phyloP scores from a whole-genome alignment of 495 filamentous ascomycete genomes.

The Tuber melanosporum region DNA sequence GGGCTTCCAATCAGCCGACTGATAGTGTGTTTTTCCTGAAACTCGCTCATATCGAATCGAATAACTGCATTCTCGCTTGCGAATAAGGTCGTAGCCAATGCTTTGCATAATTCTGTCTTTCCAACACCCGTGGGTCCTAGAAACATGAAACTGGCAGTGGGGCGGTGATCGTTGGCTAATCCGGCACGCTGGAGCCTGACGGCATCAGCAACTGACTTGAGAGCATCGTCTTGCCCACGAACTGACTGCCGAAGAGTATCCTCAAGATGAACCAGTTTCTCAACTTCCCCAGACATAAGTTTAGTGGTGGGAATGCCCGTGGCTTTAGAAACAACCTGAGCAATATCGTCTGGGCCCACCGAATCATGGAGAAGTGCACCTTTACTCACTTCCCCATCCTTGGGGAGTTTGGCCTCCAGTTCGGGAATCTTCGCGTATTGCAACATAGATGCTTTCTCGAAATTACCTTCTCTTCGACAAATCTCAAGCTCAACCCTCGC shows the following conservation, averaged over 20 bases:
- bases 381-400: constrained; percentile 56
- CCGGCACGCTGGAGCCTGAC: constrained; percentile 92
- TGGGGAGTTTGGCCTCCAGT: constrained; percentile 70
- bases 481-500: constrained; percentile 78
- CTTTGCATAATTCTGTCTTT: constrained; percentile 96
- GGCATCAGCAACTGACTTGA: constrained; percentile 83
- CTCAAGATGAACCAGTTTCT: constrained; percentile 92
- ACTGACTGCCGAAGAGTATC: constrained; percentile 77
- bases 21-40: constrained; percentile 94
- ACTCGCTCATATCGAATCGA: constrained; percentile 96
- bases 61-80: constrained; percentile 83
- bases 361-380: constrained; percentile 79
- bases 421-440: constrained; percentile 77
- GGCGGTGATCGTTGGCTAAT: constrained; percentile 81
- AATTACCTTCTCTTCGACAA: constrained; percentile 86
- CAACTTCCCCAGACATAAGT: constrained; percentile 82
- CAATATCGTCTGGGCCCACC: constrained; percentile 90
- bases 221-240: constrained; percentile 87
- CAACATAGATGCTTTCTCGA: constrained; percentile 77
- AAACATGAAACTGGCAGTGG: constrained; percentile 94
- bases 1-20: constrained; percentile 87
- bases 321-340: constrained; percentile 76
- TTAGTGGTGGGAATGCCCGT: constrained; percentile 91
- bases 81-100: constrained; percentile 86
- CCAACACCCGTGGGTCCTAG: constrained; percentile 93